These are phyloP conservation scores for Metschnikowia cerradonensis DNA, from an alignment of 805 yeast species.

Conservation along the genomic window DNA sequence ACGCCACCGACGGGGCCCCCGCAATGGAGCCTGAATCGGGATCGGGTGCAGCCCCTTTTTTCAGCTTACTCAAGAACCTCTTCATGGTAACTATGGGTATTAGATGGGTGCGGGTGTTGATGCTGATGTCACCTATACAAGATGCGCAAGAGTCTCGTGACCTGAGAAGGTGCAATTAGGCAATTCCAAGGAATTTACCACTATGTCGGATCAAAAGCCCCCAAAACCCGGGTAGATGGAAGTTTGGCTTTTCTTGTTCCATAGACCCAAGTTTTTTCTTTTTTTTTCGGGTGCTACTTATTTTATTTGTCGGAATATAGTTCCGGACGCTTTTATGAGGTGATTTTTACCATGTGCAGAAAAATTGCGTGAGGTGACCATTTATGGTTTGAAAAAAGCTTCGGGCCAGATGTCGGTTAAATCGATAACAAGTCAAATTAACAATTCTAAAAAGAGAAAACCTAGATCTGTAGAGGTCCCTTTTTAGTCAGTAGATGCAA, in stretches of 20 bases:
- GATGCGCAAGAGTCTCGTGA: constrained; percentile 1
- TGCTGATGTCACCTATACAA: background rate
- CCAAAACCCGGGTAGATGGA: background rate
- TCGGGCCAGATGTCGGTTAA: no score
- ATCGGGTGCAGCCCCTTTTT: constrained; percentile 3
- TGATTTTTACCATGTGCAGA: background rate
- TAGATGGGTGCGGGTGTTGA: background rate
- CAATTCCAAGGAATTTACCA: background rate
- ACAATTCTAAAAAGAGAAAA: background rate
- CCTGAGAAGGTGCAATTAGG: background rate
- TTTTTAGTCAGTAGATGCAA: background rate
- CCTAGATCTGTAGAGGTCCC: background rate
- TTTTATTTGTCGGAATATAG: background rate
- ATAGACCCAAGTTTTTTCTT: background rate
- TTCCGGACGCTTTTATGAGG: background rate
- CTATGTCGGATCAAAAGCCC: no score
- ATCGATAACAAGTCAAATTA: background rate
- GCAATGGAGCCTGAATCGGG: constrained; percentile 1
- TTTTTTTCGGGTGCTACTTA: background rate
- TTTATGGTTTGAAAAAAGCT: no score
- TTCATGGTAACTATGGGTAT: constrained; percentile 6
- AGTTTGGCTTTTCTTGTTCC: background rate
- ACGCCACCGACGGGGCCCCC: constrained; percentile 6
- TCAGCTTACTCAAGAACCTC: constrained; percentile 13
- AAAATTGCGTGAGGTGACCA: constrained; percentile 2